Conservation (phyloP, 352 stramenopile species). For the Pythium pyrilobum region DNA sequence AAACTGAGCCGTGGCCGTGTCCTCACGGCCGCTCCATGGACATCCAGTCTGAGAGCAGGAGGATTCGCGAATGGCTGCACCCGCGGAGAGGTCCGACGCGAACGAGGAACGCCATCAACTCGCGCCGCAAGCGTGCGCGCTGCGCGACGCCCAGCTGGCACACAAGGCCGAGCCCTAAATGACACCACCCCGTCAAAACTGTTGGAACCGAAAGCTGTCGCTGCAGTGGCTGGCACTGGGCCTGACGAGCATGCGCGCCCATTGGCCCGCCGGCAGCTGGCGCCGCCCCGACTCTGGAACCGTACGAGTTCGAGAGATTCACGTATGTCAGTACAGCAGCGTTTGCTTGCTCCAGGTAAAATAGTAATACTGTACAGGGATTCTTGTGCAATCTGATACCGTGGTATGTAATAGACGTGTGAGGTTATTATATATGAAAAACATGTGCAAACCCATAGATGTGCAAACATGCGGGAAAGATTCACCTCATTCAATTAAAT, state of each 20-base stretch:
- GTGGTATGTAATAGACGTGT: no score
- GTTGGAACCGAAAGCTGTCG: background rate
- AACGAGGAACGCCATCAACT: conserved; percentile 19
- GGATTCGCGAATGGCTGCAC: conserved; percentile 6
- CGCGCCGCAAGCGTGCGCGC: conserved; percentile 9
- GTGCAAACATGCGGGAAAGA: no score
- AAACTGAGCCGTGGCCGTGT: background rate
- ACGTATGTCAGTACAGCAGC: no score
- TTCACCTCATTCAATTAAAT: no score
- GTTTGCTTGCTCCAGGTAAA: no score
- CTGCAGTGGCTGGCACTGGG: background rate
- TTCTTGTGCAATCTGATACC: no score
- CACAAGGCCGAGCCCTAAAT: conserved; percentile 14
- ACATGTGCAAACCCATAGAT: no score
- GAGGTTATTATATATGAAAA: no score
- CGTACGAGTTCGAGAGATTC: no score
- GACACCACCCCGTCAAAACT: no score
- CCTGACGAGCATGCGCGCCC: conserved; percentile 8
- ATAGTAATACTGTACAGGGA: no score
- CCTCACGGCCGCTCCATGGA: background rate
- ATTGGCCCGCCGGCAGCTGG: conserved; percentile 4
- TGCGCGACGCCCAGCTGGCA: conserved; percentile 5
- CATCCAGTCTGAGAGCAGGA: background rate
- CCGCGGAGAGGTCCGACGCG: background rate
- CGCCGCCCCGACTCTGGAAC: conserved; percentile 2